These are phyloP conservation scores for Bathelium albidoporum DNA, from an alignment of 495 filamentous ascomycete genomes.

Conservation along the genomic window DNA sequence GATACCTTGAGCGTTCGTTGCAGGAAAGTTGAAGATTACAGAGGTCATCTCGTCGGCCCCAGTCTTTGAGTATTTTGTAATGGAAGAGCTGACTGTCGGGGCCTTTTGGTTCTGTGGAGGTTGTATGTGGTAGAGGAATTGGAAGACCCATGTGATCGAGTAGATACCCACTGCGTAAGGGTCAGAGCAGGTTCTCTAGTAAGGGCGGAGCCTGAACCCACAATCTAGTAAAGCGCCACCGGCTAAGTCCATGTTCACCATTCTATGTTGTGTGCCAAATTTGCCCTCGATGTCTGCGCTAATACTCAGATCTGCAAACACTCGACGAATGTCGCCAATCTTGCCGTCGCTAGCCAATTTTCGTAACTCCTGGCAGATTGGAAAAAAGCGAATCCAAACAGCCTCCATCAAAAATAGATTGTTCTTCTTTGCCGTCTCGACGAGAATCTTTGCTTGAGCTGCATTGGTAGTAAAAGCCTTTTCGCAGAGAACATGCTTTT, in stretches of 20 bases:
- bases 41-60: constrained; percentile 77
- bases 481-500: constrained; percentile 86
- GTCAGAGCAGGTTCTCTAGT: not conserved
- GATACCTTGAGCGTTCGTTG: constrained; percentile 54
- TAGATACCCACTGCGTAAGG: constrained; percentile 66
- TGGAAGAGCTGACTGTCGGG: constrained; percentile 49
- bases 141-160: constrained; percentile 86
- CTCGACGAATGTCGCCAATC: constrained; percentile 69
- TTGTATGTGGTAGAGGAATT: constrained; percentile 76
- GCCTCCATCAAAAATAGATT: constrained; percentile 94
- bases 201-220: constrained; percentile 25
- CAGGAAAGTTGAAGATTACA: constrained; percentile 67
- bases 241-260: constrained; percentile 80
- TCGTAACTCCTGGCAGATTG: constrained; percentile 63
- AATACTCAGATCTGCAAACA: constrained; percentile 59
- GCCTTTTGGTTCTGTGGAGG: constrained; percentile 36
- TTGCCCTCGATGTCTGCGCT: constrained; percentile 41
- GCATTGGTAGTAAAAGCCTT: constrained; percentile 91
- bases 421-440: constrained; percentile 61
- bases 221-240: constrained; percentile 74
- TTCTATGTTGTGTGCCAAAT: constrained; percentile 54
- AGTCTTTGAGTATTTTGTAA: constrained; percentile 66
- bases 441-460: constrained; percentile 62
- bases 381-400: constrained; percentile 88
- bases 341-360: constrained; percentile 55